phyloP scores from a whole-genome alignment of 1,139 yeast genomes.

The Geotrichum aggregatum region DNA sequence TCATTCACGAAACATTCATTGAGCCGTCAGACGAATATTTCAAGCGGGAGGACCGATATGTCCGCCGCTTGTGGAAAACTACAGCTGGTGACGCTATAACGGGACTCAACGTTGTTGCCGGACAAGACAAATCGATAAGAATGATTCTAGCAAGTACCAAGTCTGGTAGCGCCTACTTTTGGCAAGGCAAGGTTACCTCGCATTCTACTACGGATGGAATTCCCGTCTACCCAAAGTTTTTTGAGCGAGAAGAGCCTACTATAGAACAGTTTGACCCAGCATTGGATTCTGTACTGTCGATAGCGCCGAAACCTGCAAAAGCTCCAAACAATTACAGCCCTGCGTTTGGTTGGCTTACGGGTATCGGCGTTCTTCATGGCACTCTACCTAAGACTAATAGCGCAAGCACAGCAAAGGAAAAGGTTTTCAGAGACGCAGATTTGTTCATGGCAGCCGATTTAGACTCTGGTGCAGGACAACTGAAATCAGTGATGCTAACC shows the following conservation, averaged over 20 bases:
- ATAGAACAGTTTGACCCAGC: conserved; percentile 31
- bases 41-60: conserved; percentile 42
- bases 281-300: conserved; percentile 17
- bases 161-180: conserved; percentile 43
- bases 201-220: conserved; percentile 29
- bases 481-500: conserved; percentile 46
- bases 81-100: conserved; percentile 36
- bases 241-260: conserved; percentile 31
- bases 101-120: conserved; percentile 36
- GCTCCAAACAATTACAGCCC: conserved; percentile 24
- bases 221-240: conserved; percentile 34
- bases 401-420: conserved; percentile 22
- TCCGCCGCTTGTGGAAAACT: conserved; percentile 42
- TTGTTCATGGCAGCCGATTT: conserved; percentile 39
- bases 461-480: conserved; percentile 21
- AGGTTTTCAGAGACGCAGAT: conserved; percentile 37
- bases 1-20: conserved; percentile 45
- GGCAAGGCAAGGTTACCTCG: conserved; percentile 36
- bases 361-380: conserved; percentile 39
- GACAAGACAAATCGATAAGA: conserved; percentile 26
- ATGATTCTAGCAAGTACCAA: conserved; percentile 37
- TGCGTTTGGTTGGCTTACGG: conserved; percentile 47
- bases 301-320: conserved; percentile 26
- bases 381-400: conserved; percentile 20
- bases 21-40: conserved; percentile 46